A percentile compares a stretch with the other conserved stretches of the same genome.
These are phyloP conservation scores for Fusarium abutilonis DNA, from an alignment of 2,329 filamentous ascomycete genomes.

Conservation along the genomic window DNA sequence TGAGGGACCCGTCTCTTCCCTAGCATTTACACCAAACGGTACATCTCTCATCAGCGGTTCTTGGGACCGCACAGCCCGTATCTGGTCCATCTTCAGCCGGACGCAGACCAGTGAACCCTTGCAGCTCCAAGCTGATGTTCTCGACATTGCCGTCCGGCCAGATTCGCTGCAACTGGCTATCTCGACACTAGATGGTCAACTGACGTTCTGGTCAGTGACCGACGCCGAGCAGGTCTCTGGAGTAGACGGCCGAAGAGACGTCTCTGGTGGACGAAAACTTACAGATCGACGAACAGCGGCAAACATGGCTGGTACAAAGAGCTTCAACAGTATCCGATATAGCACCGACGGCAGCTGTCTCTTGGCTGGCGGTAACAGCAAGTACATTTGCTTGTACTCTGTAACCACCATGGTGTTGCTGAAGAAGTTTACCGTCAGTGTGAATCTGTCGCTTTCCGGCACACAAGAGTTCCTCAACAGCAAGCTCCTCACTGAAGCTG, in stretches of 20 bases:
- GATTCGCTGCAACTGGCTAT: constrained; percentile 92
- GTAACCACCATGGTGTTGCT: constrained; percentile 89
- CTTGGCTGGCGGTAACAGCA: constrained; percentile 93
- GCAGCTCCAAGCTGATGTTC: constrained; percentile 89
- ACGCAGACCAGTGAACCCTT: constrained; percentile 96
- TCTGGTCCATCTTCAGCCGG: constrained; percentile 95
- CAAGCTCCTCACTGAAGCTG: constrained; percentile 88
- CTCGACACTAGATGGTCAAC: constrained; percentile 90
- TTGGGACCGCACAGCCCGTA: constrained; percentile 94
- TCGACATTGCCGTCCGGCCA: constrained; percentile 86
- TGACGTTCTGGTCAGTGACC: constrained; percentile 93
- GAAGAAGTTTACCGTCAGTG: constrained; percentile 94
- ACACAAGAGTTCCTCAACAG: constrained; percentile 98
- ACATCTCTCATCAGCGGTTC: constrained; percentile 87
- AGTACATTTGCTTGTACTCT: constrained; percentile 98
- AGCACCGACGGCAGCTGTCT: constrained; percentile 92
- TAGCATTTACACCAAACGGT: constrained; percentile 90
- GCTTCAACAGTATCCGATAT: constrained; percentile 87
- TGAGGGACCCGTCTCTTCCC: constrained; percentile 88
- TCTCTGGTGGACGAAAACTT: constrained; percentile 89
- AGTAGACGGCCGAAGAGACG: constrained; percentile 89
- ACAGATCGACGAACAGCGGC: constrained; percentile 90
- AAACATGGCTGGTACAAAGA: constrained; percentile 89
- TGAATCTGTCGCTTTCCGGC: constrained; percentile 94
- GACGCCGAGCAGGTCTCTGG: constrained; percentile 88